Evolutionary conservation across 2,329 filamentous ascomycete species (phyloP), one percentile per base, ranked within the genome.

Genomic region (Penicillium verrucosum): DNA sequence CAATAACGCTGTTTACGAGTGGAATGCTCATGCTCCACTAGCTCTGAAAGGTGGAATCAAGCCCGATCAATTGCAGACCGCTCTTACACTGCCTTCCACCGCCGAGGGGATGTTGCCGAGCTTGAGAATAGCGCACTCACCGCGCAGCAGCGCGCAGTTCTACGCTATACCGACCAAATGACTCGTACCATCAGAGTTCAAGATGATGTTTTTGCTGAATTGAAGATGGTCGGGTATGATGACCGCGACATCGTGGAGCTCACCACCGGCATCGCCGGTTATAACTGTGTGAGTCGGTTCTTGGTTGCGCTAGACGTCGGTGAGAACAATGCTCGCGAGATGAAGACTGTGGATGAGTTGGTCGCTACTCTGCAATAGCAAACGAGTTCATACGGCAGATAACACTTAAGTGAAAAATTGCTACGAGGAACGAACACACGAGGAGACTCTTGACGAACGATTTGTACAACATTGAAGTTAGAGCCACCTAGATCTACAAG

Each of bases 221-320:
- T 94, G 46, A 62, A 69, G 65, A 85, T 79, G 72, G 73, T 63
- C n/a, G 70, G 82, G 27, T 91, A 92, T 63, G 80, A 70, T 21
- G 88, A 93, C 59, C 81, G 84, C 62, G 88, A 93, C 75, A 81
- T 94, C 52, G 89, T 95, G 2, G 91, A 96, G 78, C 81, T 95
- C 62, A 93, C 89, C 41, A 86, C 89, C 30, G 92, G 89, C n/a
- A 84, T 93, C 56, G 89, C 89, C n/a, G 86, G 85, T 54, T 96
- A 95, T 72, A 96, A 96, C 72, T 92, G 90, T 68, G 91, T 96
- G 18, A 92, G 89, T 71, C 82, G 91, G 27, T 92, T 96, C 65
- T 73, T 96, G 65, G 90, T 96, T 9, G 90, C 91, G 11, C 73
- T 96, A 57, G 88, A 96, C 75, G 89, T 79, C 38, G 77, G 76